Base-by-base conservation (phyloP, 192 early-diverging fungal species). In the Chytriomyces hyalinus region DNA sequence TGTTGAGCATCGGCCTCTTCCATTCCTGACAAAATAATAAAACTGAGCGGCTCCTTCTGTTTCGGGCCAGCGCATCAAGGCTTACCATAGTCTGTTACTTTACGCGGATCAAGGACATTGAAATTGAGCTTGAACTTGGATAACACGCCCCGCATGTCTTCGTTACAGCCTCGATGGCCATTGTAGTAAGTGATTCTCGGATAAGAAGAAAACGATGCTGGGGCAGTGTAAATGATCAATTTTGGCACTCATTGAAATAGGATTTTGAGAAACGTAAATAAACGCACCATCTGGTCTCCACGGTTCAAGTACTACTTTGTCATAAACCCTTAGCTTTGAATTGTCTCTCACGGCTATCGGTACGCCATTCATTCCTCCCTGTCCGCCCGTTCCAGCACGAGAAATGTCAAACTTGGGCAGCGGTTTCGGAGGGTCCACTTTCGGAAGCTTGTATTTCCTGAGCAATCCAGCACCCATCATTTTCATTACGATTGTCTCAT, bases 121-220 rank as follows among this genome's bases (percentile, higher is more conserved):
- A 75, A 75, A 43, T 75, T 75, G 8, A 75, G 64, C 26, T 28
- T 44, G 6, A 75, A 28, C 5, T 28, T 6, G 17, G 73, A 75
- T 17, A 75, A 15, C 6, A 75, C 73, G 1, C 20, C 73, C 17
- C 65, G 73, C 15, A 75, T 20, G 47, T 75, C 65, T 66, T 75
- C 73, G 20, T 75, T 64, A 51, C 73, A 75, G 17, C 73, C 73
- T 47, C 73, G 61, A 36, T 75, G 73, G 17, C 73, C 73, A 20
- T 75, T 75, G 3, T 65, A 63, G 64, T 75, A 75, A 7, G 73
- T 75, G 6, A 75, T 75, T 48, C 73, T 61, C 11, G 73, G 73
- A 15, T 28, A 62, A 6, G 45, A 57, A 9, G 71, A 73, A 26
- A 57, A 73, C 20, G 53, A 60, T 1, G 43, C 71, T 73, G 71